These are phyloP conservation scores for Stentor coeruleus DNA, from an alignment of 73 alveolate genomes.

Conservation along the genomic window DNA sequence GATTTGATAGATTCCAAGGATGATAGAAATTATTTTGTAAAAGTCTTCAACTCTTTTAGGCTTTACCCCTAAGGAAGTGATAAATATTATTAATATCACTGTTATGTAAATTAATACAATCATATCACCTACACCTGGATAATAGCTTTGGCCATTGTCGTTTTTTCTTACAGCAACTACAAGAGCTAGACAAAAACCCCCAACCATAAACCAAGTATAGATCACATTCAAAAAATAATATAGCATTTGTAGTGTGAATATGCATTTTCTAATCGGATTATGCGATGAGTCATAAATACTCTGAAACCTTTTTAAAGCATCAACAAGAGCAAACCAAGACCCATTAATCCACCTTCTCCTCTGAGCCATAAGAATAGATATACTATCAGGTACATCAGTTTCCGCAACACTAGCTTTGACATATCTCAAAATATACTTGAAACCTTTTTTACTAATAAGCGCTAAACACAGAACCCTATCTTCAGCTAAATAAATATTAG, in stretches of 20 bases:
- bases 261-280: neutral
- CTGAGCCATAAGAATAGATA: slow-evolving; percentile 42
- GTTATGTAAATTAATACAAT: neutral
- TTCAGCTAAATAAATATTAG: slow-evolving; percentile 69
- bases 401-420: slow-evolving; percentile 51
- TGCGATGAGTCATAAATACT: neutral
- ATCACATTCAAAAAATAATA: neutral
- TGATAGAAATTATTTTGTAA: neutral
- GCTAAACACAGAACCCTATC: slow-evolving; percentile 60
- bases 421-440: slow-evolving; percentile 30
- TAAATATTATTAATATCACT: neutral
- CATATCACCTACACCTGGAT: neutral
- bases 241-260: neutral
- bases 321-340: slow-evolving; percentile 47
- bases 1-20: neutral
- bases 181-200: slow-evolving; percentile 10
- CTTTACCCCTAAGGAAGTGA: slow-evolving; percentile 11
- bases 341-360: slow-evolving; percentile 73
- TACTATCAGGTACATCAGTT: slow-evolving; percentile 50
- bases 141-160: neutral
- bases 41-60: slow-evolving; percentile 10
- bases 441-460: slow-evolving; percentile 28
- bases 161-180: neutral
- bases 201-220: slow-evolving; percentile 9
- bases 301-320: neutral